Evolutionary conservation across 1,139 yeast species (phyloP).

Genomic region (Hemisphaericaspora xylanilytica): DNA sequence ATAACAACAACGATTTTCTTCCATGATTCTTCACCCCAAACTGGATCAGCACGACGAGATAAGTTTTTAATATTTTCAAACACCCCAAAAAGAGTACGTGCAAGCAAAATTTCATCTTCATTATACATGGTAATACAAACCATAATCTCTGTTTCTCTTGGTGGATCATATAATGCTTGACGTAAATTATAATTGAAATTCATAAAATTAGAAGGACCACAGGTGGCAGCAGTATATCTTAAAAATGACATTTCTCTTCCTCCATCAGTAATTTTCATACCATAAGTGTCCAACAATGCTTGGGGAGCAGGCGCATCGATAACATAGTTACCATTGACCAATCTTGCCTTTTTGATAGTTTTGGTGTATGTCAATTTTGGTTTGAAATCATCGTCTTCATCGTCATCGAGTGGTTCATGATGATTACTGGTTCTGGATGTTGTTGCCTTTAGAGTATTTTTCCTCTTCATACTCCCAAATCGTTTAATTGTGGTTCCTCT

Average conservation of each 20-base stretch:
- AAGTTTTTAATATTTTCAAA: conserved; percentile 48
- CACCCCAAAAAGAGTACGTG: conserved; percentile 47
- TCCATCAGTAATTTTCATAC: conserved; percentile 44
- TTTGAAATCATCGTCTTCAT: conserved; percentile 40
- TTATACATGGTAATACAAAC: conserved; percentile 50
- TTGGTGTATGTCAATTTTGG: conserved; percentile 46
- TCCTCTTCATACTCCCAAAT: conserved; percentile 19
- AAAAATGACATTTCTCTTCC: conserved; percentile 62
- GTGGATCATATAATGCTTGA: conserved; percentile 46
- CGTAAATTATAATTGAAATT: conserved; percentile 46
- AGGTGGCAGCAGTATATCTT: conserved; percentile 51
- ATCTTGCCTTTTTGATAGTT: conserved; percentile 50
- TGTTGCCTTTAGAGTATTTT: conserved; percentile 13
- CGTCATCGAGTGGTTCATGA: conserved; percentile 23
- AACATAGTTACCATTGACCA: conserved; percentile 71
- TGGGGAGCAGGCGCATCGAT: conserved; percentile 77
- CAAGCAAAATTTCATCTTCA: conserved; percentile 47
- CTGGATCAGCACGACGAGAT: conserved; percentile 42
- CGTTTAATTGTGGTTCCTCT: conserved; percentile 35
- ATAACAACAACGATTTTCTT: conserved; percentile 48
- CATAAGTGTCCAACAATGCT: conserved; percentile 53
- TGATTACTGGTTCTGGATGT: conserved; percentile 9
- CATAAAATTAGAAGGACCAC: conserved; percentile 49
- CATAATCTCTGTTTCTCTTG: conserved; percentile 47
- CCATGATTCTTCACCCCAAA: conserved; percentile 52